Base-by-base conservation (phyloP, 2,329 filamentous ascomycete species). In the Didymella glomerata region DNA sequence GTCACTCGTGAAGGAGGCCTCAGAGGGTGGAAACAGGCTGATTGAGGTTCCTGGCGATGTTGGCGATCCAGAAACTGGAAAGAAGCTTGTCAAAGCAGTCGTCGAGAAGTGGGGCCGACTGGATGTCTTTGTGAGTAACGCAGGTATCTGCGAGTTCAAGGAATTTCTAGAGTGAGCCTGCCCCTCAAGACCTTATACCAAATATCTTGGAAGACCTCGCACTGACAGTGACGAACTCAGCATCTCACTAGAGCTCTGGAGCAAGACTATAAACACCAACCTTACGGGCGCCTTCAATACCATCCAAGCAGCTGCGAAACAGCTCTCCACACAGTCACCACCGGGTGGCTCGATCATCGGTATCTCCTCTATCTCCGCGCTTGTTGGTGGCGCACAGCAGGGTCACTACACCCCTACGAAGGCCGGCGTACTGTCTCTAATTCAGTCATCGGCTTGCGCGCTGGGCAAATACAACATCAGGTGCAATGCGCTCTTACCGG, bases 271-370 rank as follows among this genome's bases (percentile, higher is more conserved):
- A 40, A 82, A 85, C 36, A 94, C 91, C 48, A 97, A 97, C 78
- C 87, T 97, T 65, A 88, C 89, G 66, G 93, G 93, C 44, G 90
- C 92, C n/a, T 96, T 96, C 80, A 93, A 93, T 80, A 85, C 91
- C 34, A 89, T 90, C 22, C 93, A 96, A 81, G 91, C 92, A 0
- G 93, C 92, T 2, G 92, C 91, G 1, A 85, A 88, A 2, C 91
- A 95, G 75, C 95, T 97, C 90, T 88, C 89, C 0, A 79, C 78
- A 32, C 80, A 82, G 2, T 86, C 88, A 0, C 70, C 73, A 7
- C 77, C 85, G 0, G 91, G 92, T 16, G 93, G 93, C 32, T 89
- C 86, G 68, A 95, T 97, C 70, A 94, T 93, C 65, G 90, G 86
- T 53, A 83, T 93, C 38, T 89, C 86, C 8, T 90, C 87, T 65